Evolutionary conservation across 495 filamentous ascomycete species (phyloP).

Genomic region (Penicillium lagena): DNA sequence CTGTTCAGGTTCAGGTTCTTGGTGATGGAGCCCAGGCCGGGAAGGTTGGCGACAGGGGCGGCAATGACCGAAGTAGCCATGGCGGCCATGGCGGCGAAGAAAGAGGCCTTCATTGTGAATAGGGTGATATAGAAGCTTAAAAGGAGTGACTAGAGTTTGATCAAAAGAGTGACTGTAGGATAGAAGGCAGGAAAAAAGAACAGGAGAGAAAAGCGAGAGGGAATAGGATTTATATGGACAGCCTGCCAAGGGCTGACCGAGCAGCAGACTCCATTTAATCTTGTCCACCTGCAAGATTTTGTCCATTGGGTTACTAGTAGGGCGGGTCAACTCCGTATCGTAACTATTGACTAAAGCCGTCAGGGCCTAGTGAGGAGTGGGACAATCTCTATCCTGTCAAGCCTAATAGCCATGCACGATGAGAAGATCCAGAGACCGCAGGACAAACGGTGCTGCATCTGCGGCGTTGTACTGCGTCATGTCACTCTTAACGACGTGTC

Average conservation of each 20-base stretch:
- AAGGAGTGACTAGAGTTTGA: constrained; percentile 29
- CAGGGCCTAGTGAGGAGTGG: not conserved
- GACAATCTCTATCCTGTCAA: constrained; percentile 4
- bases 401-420: not conserved
- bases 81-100: constrained; percentile 26
- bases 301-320: too few species aligned
- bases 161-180: constrained; percentile 17
- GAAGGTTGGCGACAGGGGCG: constrained; percentile 14
- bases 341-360: too few species aligned
- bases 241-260: too few species aligned
- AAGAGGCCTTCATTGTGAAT: constrained; percentile 33
- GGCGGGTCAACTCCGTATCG: too few species aligned
- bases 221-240: too few species aligned
- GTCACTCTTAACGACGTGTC: too few species aligned
- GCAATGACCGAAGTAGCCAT: constrained; percentile 26
- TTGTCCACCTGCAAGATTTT: too few species aligned
- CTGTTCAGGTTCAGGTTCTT: constrained; percentile 14
- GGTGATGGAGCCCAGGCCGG: constrained; percentile 8
- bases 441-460: too few species aligned
- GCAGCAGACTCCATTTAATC: too few species aligned
- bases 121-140: constrained; percentile 12
- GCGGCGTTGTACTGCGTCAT: too few species aligned
- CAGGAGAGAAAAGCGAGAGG: not conserved
- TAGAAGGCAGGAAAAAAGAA: constrained; percentile 9
- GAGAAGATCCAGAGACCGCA: not conserved